Percentiles rank a stretch among this genome's conserved stretches.
Evolutionary conservation across 495 filamentous ascomycete genomes (phyloP).

Genomic region (Penicillium crystallinum): DNA sequence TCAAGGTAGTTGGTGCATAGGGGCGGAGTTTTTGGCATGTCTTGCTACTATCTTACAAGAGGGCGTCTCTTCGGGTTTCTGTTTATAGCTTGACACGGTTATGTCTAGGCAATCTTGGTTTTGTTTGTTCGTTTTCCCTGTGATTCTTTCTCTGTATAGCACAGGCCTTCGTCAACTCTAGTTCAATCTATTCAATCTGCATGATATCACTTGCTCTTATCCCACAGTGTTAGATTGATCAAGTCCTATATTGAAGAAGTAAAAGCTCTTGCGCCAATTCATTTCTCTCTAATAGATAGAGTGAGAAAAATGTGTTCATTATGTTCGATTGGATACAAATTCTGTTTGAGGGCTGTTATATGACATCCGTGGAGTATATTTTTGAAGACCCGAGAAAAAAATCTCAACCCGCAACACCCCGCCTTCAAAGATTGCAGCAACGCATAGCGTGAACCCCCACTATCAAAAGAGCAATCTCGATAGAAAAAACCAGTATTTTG

Average conservation of each 20-base stretch:
- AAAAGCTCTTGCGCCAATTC: no score
- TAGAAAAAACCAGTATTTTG: background rate
- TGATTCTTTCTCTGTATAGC: conserved; percentile 2
- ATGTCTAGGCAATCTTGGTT: conserved; percentile 3
- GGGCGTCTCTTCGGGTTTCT: conserved; percentile 24
- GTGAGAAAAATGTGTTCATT: no score
- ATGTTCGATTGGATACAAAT: background rate
- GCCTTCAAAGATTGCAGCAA: conserved; percentile 5
- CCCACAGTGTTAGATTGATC: no score
- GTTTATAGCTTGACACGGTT: background rate
- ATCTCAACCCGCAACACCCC: conserved; percentile 17
- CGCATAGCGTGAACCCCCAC: background rate
- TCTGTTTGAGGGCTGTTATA: no score
- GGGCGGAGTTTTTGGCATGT: conserved; percentile 35
- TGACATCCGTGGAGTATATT: conserved; percentile 5
- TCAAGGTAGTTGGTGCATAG: conserved; percentile 49
- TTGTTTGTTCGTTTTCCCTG: conserved; percentile 4
- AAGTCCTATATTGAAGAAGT: no score
- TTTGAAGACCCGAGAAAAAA: conserved; percentile 8
- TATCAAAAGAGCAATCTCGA: background rate
- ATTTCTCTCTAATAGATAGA: no score
- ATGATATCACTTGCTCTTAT: no score
- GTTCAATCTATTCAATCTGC: background rate
- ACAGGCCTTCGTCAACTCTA: background rate
- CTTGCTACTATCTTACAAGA: conserved; percentile 19